Evolutionary conservation across 257 asterid genomes (phyloP), one percentile per base, ranked within the genome.

Genomic region (Parsonsia alboflavescens): DNA sequence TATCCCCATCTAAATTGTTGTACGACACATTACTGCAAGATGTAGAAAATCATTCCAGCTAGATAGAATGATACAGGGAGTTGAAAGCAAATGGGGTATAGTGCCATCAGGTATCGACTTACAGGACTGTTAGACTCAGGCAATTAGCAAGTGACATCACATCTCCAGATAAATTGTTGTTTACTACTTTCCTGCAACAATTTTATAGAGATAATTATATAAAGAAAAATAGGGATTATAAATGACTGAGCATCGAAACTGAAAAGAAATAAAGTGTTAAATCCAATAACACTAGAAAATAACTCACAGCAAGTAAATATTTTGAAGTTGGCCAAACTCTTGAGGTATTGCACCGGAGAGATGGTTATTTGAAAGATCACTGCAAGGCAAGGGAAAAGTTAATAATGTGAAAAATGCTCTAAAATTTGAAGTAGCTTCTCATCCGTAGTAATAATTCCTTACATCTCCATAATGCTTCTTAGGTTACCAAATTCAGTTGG

Each of bases 401-500:
- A 11, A n/a, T 12, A 5, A 36, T 17, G 7, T 41, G 45, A 28
- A 44, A 53, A 46, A 45, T 61, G 45, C n/a, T 7, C 72, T 53
- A 26, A n/a, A 19, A 16, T 9, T 5, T 30, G 10, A 21, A 36
- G 74, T 11, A 28, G 72, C 48, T n/a, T 21, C 30, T 67, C n/a
- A 30, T 63, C 36, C 62, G 50, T 19, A 36, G 5, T 28, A 68
- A 16, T 1, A 66, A 42, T 53, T 73, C 61, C 97, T 82, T 87
- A 95, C 98, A 95, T 89, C 68, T 92, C 96, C 97, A 89, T 88
- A 59, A 95, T 81, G 66, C 98, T 95, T 85, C 96, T 87, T 78
- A 95, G 79, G 83, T 95, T 95, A 65, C 97, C 94, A 79, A 95
- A 95, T 81, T 95, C 99, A 0, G 94, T 85, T 5, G 99, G 99